phyloP scores from a whole-genome alignment of 495 filamentous ascomycete genomes.

The Trichoderma gamsii region DNA sequence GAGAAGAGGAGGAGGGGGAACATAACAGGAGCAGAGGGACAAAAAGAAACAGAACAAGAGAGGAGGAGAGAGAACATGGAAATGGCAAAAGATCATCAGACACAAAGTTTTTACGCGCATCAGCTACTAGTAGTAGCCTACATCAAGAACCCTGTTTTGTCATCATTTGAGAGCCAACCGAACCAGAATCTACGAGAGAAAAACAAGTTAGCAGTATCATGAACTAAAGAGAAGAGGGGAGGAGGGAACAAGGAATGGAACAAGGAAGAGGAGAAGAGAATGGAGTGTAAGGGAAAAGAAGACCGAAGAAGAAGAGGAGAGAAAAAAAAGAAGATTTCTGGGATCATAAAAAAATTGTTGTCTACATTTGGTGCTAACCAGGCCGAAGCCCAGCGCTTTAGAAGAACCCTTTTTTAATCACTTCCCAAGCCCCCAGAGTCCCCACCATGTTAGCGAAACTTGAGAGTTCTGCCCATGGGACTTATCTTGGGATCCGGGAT shows the following conservation, averaged over 20 bases:
- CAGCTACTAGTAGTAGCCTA: too few relatives aligned
- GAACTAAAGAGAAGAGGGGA: background rate
- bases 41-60: too few relatives aligned
- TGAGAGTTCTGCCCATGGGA: background rate
- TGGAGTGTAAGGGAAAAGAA: background rate
- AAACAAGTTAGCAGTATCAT: too few relatives aligned
- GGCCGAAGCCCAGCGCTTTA: background rate
- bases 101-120: too few relatives aligned
- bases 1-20: too few relatives aligned
- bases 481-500: background rate
- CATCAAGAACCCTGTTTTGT: too few relatives aligned
- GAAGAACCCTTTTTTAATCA: slow-evolving; percentile 5
- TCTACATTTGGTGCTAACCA: background rate
- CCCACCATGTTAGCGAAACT: background rate
- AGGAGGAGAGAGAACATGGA: too few relatives aligned
- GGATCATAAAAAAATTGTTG: background rate
- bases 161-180: too few relatives aligned
- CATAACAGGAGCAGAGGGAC: too few relatives aligned
- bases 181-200: too few relatives aligned
- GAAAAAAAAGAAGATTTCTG: background rate
- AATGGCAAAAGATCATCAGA: too few relatives aligned
- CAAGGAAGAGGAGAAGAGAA: background rate
- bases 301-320: background rate
- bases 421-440: background rate
- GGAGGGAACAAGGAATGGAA: background rate